These are phyloP conservation scores for Phytophthora pluvialis DNA, from an alignment of 352 stramenopile species.

Conservation along the genomic window DNA sequence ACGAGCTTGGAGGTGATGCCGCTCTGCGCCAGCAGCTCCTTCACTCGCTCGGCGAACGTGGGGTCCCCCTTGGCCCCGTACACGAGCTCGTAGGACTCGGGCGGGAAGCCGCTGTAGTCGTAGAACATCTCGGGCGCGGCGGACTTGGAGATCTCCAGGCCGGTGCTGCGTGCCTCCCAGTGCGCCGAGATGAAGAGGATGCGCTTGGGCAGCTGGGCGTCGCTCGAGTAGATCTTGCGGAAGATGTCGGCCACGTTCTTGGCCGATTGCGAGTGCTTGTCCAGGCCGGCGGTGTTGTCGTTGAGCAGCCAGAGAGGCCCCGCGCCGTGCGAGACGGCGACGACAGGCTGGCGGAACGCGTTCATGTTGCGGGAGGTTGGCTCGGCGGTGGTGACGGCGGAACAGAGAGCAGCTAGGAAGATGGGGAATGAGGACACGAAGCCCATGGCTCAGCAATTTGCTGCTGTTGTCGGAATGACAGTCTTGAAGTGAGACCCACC, in stretches of 20 bases:
- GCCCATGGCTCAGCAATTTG: slow-evolving; percentile 5
- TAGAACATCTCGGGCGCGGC: slow-evolving; percentile 72
- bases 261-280: slow-evolving; percentile 31
- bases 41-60: slow-evolving; percentile 65
- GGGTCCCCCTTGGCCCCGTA: slow-evolving; percentile 80
- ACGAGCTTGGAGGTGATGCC: slow-evolving; percentile 54
- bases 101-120: slow-evolving; percentile 92
- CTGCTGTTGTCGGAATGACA: neutral
- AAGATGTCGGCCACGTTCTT: slow-evolving; percentile 44
- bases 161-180: slow-evolving; percentile 62
- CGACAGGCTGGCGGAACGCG: slow-evolving; percentile 39
- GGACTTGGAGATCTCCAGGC: slow-evolving; percentile 55
- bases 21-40: slow-evolving; percentile 50
- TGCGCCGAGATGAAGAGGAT: slow-evolving; percentile 91
- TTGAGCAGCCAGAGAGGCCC: slow-evolving; percentile 54
- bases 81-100: slow-evolving; percentile 82
- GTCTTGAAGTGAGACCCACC: slow-evolving; percentile 25
- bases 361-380: slow-evolving; percentile 18
- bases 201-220: slow-evolving; percentile 52
- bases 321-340: slow-evolving; percentile 54
- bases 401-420: slow-evolving; percentile 16
- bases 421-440: slow-evolving; percentile 10
- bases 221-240: slow-evolving; percentile 42
- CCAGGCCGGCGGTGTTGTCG: slow-evolving; percentile 28
- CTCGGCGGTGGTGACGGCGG: neutral